These are phyloP conservation scores for Ampelocalamus luodianensis DNA, from an alignment of 176 grass and related monocot genomes.

Conservation along the genomic window DNA sequence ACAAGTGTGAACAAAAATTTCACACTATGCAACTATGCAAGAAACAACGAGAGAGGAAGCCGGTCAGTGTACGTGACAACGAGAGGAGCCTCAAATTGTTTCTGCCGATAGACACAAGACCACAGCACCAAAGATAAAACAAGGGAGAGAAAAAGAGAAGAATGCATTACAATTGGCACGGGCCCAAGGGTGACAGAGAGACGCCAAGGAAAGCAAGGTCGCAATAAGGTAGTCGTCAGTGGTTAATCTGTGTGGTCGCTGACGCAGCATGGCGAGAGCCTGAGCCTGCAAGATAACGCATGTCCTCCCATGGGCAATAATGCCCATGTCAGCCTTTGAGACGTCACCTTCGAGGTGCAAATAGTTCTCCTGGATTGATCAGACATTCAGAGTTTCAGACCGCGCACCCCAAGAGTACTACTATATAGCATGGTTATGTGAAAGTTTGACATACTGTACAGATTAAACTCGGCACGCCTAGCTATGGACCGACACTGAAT, in stretches of 20 bases:
- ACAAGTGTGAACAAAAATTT: neutral
- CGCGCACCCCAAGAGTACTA: neutral
- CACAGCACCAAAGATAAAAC: neutral
- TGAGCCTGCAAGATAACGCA: neutral
- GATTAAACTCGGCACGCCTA: neutral
- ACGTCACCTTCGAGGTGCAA: neutral
- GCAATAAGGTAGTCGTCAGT: neutral
- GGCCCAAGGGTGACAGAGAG: neutral
- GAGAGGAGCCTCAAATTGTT: neutral
- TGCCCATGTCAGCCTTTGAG: neutral
- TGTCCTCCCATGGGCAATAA: conserved; percentile 23
- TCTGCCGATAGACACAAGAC: no score
- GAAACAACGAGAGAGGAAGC: neutral
- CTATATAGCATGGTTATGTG: neutral
- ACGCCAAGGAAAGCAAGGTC: neutral
- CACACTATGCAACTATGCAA: no score
- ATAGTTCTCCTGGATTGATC: neutral
- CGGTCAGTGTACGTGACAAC: neutral
- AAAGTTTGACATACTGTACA: neutral
- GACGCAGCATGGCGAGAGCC: neutral
- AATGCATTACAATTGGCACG: neutral
- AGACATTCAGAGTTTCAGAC: neutral
- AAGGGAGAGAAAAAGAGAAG: neutral
- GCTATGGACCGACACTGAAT: neutral
- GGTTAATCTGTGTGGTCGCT: neutral